Base-by-base conservation (phyloP, 495 filamentous ascomycete genomes). In the Coniosporium apollinis region DNA sequence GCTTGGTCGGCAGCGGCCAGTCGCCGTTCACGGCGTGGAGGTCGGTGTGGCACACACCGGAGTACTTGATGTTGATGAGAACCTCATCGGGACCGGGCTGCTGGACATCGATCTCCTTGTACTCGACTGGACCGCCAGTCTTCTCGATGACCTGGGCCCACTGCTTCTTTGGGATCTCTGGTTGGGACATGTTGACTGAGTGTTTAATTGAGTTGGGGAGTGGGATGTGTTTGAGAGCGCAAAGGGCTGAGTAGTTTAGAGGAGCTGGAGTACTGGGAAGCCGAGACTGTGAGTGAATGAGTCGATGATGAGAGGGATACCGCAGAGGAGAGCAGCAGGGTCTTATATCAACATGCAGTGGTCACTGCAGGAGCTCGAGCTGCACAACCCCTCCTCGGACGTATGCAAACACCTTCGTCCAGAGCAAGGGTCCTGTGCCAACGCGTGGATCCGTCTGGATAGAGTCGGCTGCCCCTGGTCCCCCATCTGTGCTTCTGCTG, bases 51-150 rank as follows among this genome's bases (percentile, higher is more conserved):
- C 86, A 93, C 39, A 94, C 85, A 51, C 86, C 86, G 5, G 81
- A 78, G 69, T 76, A 94, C 55, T 82, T 82, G 64, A 94, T 75
- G 60, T 91, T 83, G 55, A 94, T 61, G 25, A 93, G 71, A 43
- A 94, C 78, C 57, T 94, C 79, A 59, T 91, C 83, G 2, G 85
- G 73, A 3, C 73, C 78, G 3, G 86, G 85, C 47, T 70, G 68
- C 33, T 67, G 66, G 31, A 91, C 82, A 43, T 73, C 71, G 50
- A 92, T 84, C 56, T 81, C 66, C 58, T 92, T 91, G 70, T 78
- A 85, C 33, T 73, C 54, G 36, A 75, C 62, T 7, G 76, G 79
- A 13, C 74, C 78, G 42, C 80, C 80, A 20, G 65, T 67, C 59
- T 79, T 67, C 52, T 91, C 78, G 44, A 82, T 67, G 36, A 94